Evolutionary conservation across 371 early-diverging fungal genomes (phyloP).

Genomic region (Circinella umbellata): DNA sequence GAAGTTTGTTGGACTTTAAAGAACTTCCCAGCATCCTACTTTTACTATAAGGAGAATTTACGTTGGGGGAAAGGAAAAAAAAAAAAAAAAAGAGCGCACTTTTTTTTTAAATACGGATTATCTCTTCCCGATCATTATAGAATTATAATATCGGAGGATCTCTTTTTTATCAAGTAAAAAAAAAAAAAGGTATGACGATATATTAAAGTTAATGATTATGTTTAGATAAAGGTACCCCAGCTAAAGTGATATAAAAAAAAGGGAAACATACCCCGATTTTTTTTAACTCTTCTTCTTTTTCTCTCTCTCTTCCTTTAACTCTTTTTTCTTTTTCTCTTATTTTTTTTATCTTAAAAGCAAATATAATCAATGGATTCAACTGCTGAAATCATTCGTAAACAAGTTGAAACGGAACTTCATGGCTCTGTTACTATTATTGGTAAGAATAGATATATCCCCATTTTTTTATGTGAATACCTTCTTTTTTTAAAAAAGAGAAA

Average conservation of each 20-base stretch:
- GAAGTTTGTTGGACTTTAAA: no score
- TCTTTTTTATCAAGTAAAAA: no score
- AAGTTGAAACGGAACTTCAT: constrained; percentile 41
- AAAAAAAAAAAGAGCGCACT: no score
- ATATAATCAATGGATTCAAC: constrained; percentile 28
- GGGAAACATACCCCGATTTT: not conserved
- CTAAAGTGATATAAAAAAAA: no score
- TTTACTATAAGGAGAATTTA: no score
- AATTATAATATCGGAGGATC: no score
- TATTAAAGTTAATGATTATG: not conserved
- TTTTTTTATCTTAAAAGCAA: not conserved
- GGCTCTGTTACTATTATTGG: constrained; percentile 59
- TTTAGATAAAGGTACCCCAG: not conserved
- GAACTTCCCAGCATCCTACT: no score
- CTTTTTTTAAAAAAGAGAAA: not conserved
- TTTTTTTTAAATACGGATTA: no score
- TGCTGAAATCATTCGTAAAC: constrained; percentile 40
- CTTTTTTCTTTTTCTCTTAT: constrained; percentile 7
- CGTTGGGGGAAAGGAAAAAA: no score
- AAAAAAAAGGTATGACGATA: not conserved
- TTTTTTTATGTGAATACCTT: no score
- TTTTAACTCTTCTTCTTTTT: constrained; percentile 15
- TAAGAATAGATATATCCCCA: constrained; percentile 31
- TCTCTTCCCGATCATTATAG: no score
- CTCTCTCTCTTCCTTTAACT: constrained; percentile 16